Evolutionary conservation across 169 alveolate genomes (phyloP).

Genomic region (Theileria annulata): DNA sequence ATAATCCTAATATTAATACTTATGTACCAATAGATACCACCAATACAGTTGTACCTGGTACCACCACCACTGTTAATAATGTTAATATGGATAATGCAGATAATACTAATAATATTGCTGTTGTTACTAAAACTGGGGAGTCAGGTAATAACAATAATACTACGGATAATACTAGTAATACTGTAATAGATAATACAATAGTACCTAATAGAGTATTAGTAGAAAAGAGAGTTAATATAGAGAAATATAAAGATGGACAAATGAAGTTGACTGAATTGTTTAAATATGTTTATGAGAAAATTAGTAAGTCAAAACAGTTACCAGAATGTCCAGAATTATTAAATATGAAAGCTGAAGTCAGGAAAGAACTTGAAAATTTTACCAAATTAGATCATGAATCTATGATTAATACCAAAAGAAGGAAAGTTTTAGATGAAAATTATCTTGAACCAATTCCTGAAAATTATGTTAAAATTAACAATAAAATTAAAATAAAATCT

Average conservation of each 20-base stretch:
- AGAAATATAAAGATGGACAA: too few relatives aligned
- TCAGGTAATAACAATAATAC: too few relatives aligned
- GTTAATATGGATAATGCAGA: too few relatives aligned
- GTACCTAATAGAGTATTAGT: background rate
- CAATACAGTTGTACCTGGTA: too few relatives aligned
- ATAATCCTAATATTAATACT: too few relatives aligned
- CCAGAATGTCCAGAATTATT: constrained; percentile 49
- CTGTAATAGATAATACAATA: background rate
- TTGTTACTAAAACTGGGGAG: too few relatives aligned
- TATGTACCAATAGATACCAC: too few relatives aligned
- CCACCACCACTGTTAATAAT: too few relatives aligned
- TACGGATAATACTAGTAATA: background rate
- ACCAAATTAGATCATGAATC: constrained; percentile 2
- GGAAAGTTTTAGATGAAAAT: constrained; percentile 28
- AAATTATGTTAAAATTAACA: constrained; percentile 32
- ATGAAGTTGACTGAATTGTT: constrained; percentile 58
- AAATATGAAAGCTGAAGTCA: constrained; percentile 10
- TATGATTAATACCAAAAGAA: constrained; percentile 31
- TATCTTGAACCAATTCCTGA: constrained; percentile 14
- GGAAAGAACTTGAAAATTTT: constrained; percentile 18
- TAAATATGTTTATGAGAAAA: constrained; percentile 48
- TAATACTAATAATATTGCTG: too few relatives aligned
- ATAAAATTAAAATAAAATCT: background rate
- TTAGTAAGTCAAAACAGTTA: constrained; percentile 45
- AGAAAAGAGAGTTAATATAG: background rate